Evolutionary conservation across 2,329 filamentous ascomycete species (phyloP).

Genomic region (Macrophomina phaseolina): DNA sequence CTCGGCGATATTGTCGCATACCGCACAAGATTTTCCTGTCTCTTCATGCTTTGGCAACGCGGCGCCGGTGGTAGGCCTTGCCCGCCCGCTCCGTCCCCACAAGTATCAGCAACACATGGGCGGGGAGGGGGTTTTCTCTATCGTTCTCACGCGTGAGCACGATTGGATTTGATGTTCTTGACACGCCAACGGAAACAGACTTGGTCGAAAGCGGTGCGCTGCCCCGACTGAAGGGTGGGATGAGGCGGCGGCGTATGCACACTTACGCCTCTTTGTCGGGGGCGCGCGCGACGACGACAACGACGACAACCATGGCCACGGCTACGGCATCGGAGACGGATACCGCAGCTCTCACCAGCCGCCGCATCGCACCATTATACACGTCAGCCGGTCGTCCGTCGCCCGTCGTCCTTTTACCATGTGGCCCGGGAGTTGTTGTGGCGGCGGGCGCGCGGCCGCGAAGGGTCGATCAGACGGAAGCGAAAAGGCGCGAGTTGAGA

Average conservation of each 20-base stretch:
- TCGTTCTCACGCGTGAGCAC: background rate
- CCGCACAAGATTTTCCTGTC: background rate
- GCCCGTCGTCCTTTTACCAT: background rate
- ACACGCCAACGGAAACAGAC: constrained; percentile 1
- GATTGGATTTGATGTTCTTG: background rate
- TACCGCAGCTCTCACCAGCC: no score
- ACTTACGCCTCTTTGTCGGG: background rate
- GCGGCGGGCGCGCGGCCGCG: background rate
- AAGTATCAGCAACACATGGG: background rate
- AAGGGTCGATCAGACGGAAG: constrained; percentile 6
- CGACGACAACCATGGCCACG: no score
- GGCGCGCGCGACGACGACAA: no score
- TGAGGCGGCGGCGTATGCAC: background rate
- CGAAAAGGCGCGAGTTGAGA: background rate
- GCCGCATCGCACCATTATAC: background rate
- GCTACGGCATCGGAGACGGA: no score
- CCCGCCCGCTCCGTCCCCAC: background rate
- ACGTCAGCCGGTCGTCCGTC: background rate
- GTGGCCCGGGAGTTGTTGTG: background rate
- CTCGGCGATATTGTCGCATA: background rate
- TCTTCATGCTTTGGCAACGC: constrained; percentile 5
- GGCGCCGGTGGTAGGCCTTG: background rate
- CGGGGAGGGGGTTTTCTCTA: background rate
- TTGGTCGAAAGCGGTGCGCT: constrained; percentile 4
- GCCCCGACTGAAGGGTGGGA: background rate